Conservation (phyloP, 345 rosid species). For the Psidium friedrichsthalianum region DNA sequence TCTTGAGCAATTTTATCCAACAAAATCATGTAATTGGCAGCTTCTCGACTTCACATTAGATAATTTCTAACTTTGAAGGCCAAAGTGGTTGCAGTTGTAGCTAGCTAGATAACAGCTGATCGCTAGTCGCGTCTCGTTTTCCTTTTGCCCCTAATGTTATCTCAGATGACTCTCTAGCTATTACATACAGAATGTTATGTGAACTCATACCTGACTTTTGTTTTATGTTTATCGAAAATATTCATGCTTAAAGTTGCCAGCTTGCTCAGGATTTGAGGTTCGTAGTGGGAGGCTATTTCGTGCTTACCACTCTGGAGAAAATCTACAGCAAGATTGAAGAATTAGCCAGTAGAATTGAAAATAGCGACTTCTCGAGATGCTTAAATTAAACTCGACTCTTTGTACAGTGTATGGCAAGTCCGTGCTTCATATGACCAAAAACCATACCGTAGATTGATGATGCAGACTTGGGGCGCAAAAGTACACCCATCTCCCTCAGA, state of each 20-base stretch:
- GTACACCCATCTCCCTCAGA: conserved; percentile 85
- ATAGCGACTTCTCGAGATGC: neutral
- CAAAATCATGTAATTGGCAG: neutral
- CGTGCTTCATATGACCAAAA: conserved; percentile 88
- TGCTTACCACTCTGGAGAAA: neutral
- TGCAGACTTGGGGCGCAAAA: conserved; percentile 98
- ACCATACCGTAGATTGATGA: conserved; percentile 90
- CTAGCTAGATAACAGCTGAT: neutral
- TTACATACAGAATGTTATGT: neutral
- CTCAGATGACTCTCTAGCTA: neutral
- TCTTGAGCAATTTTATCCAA: neutral
- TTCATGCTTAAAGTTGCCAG: neutral
- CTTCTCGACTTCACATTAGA: neutral
- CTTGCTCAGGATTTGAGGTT: neutral
- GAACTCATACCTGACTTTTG: neutral
- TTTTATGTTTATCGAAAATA: neutral
- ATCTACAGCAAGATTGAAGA: neutral
- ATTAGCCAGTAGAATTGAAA: neutral
- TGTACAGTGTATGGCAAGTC: conserved; percentile 88
- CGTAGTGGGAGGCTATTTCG: neutral
- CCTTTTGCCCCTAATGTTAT: neutral
- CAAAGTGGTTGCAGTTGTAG: neutral
- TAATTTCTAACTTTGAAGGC: neutral
- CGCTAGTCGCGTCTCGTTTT: neutral
- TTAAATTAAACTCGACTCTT: neutral